Percentiles rank a stretch among this genome's conserved stretches.
These are phyloP conservation scores for Lichenothelia convexa DNA, from an alignment of 495 filamentous ascomycete genomes.

Conservation along the genomic window DNA sequence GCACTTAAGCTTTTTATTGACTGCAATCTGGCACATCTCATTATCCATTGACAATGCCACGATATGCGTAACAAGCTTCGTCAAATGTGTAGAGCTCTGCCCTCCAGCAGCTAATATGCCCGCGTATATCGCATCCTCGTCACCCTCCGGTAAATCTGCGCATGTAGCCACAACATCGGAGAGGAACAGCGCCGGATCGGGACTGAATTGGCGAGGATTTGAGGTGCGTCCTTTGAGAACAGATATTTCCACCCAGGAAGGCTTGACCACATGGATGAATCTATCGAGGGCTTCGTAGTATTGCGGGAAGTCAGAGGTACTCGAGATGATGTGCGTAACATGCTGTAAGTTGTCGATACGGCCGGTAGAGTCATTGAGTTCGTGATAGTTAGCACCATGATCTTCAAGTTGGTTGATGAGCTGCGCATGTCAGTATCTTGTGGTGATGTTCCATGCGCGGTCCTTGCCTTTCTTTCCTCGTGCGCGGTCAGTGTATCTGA, in stretches of 20 bases:
- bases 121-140: conserved; percentile 82
- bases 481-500: too few species aligned
- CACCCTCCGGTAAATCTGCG: conserved; percentile 65
- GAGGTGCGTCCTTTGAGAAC: conserved; percentile 48
- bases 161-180: conserved; percentile 61
- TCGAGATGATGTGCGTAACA: conserved; percentile 66
- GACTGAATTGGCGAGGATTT: conserved; percentile 67
- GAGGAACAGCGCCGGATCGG: conserved; percentile 80
- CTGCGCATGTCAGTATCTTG: too few species aligned
- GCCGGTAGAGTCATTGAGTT: conserved; percentile 1
- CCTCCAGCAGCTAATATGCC: conserved; percentile 83
- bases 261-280: conserved; percentile 70
- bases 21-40: conserved; percentile 47
- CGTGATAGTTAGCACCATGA: conserved; percentile 5
- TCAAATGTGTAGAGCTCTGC: conserved; percentile 48
- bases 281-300: conserved; percentile 50
- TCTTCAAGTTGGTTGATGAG: neutral
- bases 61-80: conserved; percentile 66
- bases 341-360: conserved; percentile 6
- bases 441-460: too few species aligned
- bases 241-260: conserved; percentile 58
- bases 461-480: too few species aligned
- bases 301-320: conserved; percentile 71
- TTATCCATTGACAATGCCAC: conserved; percentile 64
- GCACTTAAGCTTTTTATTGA: conserved; percentile 42